These are phyloP conservation scores for Sclerotinia trifoliorum DNA, from an alignment of 2,329 filamentous ascomycete species.

Conservation along the genomic window DNA sequence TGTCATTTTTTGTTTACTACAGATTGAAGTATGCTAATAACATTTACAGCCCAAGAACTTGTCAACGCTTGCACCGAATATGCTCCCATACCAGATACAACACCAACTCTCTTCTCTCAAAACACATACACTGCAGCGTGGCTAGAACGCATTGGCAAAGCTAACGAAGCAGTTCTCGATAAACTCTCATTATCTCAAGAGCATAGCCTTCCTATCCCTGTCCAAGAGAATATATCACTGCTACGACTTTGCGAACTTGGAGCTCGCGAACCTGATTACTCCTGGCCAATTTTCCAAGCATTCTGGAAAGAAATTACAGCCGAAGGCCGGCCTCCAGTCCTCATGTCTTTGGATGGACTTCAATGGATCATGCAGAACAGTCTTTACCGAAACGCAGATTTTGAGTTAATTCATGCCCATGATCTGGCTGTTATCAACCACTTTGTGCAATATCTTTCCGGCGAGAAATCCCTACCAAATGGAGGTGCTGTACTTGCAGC, in stretches of 20 bases:
- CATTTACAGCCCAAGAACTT: slow-evolving; percentile 68
- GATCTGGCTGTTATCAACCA: slow-evolving; percentile 74
- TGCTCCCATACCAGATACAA: slow-evolving; percentile 60
- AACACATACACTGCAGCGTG: slow-evolving; percentile 73
- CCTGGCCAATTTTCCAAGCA: slow-evolving; percentile 77
- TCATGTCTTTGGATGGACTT: slow-evolving; percentile 77
- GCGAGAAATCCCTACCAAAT: slow-evolving; percentile 58
- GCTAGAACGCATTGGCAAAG: slow-evolving; percentile 68
- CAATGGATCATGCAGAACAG: slow-evolving; percentile 77
- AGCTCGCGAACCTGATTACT: slow-evolving; percentile 70
- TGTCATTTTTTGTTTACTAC: slow-evolving; percentile 31
- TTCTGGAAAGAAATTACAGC: slow-evolving; percentile 76
- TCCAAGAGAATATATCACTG: slow-evolving; percentile 60
- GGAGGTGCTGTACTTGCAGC: slow-evolving; percentile 78
- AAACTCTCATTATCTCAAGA: slow-evolving; percentile 49
- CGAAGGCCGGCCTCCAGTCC: slow-evolving; percentile 52
- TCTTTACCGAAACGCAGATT: slow-evolving; percentile 70
- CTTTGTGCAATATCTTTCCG: slow-evolving; percentile 71
- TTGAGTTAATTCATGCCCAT: slow-evolving; percentile 78
- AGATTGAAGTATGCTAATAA: slow-evolving; percentile 24
- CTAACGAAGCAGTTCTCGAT: slow-evolving; percentile 67
- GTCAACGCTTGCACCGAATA: slow-evolving; percentile 81
- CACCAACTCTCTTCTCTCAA: slow-evolving; percentile 68
- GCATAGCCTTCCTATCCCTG: slow-evolving; percentile 58
- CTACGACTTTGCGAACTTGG: slow-evolving; percentile 66